These are phyloP conservation scores for Penicillium thymicola DNA, from an alignment of 2,329 filamentous ascomycete species.

Conservation along the genomic window DNA sequence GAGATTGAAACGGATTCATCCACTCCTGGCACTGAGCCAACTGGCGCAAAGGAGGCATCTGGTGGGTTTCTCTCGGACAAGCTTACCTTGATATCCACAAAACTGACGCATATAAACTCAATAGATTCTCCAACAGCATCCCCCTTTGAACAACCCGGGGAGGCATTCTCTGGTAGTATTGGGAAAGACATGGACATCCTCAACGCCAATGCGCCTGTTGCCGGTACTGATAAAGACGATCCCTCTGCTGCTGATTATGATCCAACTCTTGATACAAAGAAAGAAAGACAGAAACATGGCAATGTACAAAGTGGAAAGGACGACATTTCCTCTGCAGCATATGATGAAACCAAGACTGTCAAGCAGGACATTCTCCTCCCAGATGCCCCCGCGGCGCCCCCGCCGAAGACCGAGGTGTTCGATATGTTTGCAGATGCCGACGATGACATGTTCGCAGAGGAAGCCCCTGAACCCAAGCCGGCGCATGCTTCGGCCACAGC, in stretches of 20 bases:
- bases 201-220: slow-evolving; percentile 48
- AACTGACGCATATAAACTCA: slow-evolving; percentile 6
- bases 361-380: slow-evolving; percentile 52
- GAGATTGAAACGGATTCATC: slow-evolving; percentile 54
- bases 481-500: slow-evolving; percentile 50
- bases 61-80: slow-evolving; percentile 32
- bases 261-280: slow-evolving; percentile 81
- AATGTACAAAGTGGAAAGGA: slow-evolving; percentile 57
- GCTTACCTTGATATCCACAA: slow-evolving; percentile 1
- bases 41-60: slow-evolving; percentile 35
- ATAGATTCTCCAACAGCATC: slow-evolving; percentile 37
- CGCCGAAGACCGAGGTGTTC: slow-evolving; percentile 51
- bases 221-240: slow-evolving; percentile 60
- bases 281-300: slow-evolving; percentile 71
- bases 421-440: slow-evolving; percentile 64
- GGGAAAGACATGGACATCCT: slow-evolving; percentile 65
- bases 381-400: slow-evolving; percentile 29
- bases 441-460: slow-evolving; percentile 89
- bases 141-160: slow-evolving; percentile 48
- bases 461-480: slow-evolving; percentile 50
- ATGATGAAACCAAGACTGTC: slow-evolving; percentile 57
- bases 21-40: slow-evolving; percentile 49
- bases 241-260: slow-evolving; percentile 94
- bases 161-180: slow-evolving; percentile 59
- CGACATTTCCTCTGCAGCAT: slow-evolving; percentile 53